Percentiles rank a stretch among this genome's conserved stretches.
Conservation (phyloP, 208 protist species). For the Lotmaria passim region DNA sequence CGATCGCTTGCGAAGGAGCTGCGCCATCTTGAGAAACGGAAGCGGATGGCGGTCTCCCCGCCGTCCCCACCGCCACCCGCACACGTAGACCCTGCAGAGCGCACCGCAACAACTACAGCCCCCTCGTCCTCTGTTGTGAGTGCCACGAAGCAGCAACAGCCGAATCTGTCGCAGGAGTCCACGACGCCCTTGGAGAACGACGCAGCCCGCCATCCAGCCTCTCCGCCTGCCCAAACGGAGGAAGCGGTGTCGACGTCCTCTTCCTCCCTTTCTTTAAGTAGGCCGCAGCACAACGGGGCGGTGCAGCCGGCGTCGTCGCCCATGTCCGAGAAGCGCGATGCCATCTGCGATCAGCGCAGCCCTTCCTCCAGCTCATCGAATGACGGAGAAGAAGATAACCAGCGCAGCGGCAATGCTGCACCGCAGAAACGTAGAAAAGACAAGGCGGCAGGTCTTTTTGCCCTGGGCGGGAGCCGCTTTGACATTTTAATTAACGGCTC, state of each 20-base stretch:
- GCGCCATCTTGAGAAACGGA: constrained; percentile 31
- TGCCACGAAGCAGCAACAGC: not conserved
- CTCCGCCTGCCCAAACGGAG: not conserved
- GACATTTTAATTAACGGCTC: constrained; percentile 52
- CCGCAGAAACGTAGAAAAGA: not conserved
- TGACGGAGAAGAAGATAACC: not conserved
- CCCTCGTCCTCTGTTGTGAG: not conserved
- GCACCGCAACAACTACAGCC: not conserved
- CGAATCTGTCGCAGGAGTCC: not conserved
- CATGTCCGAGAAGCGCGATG: not conserved
- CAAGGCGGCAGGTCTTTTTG: constrained; percentile 12
- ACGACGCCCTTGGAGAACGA: not conserved
- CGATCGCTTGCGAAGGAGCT: constrained; percentile 43
- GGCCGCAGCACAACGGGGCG: not conserved
- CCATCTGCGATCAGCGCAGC: not conserved
- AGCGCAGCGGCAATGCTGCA: not conserved
- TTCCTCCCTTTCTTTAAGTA: constrained; percentile 7
- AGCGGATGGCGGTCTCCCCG: constrained; percentile 5
- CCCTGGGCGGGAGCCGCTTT: constrained; percentile 50
- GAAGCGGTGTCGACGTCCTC: constrained; percentile 3
- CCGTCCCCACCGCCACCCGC: constrained; percentile 2
- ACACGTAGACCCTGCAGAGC: not conserved
- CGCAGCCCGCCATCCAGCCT: not conserved
- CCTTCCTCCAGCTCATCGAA: not conserved
- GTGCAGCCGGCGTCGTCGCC: not conserved